A percentile compares a stretch with the other conserved stretches of the same genome.
These are phyloP conservation scores for Chaetomium sp. DNA, from an alignment of 2,329 filamentous ascomycete genomes.

Conservation along the genomic window DNA sequence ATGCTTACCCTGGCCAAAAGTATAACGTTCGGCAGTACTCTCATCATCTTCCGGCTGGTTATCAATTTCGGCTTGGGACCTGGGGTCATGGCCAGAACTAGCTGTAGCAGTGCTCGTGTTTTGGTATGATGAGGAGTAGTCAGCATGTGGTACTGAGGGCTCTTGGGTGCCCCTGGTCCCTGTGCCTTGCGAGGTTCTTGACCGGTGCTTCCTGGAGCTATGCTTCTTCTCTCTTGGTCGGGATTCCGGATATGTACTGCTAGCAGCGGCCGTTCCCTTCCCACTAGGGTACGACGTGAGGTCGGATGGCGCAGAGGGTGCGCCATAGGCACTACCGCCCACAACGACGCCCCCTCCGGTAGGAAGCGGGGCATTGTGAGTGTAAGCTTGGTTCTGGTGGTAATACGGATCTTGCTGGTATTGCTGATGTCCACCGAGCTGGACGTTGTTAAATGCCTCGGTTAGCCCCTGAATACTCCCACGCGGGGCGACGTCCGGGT, in stretches of 20 bases:
- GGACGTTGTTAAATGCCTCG: background rate
- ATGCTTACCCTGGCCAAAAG: no score
- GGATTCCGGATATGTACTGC: background rate
- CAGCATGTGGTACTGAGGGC: background rate
- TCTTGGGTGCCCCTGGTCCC: background rate
- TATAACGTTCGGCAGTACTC: no score
- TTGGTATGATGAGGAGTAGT: background rate
- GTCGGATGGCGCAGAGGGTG: background rate
- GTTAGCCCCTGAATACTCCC: slow-evolving; percentile 9
- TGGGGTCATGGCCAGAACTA: background rate
- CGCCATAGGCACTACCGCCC: background rate
- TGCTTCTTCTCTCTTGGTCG: slow-evolving; percentile 2
- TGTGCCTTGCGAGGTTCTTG: background rate
- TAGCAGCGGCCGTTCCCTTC: slow-evolving; percentile 1
- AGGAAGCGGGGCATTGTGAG: background rate
- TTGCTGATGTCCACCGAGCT: background rate
- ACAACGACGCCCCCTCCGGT: background rate
- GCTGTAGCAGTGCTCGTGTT: background rate
- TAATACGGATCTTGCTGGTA: slow-evolving; percentile 5
- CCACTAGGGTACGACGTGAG: background rate
- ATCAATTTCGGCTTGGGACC: background rate
- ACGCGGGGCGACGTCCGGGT: slow-evolving; percentile 3
- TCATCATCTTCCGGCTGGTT: background rate
- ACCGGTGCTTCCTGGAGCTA: background rate
- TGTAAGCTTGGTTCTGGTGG: slow-evolving; percentile 5